Evolutionary conservation across 1,284 basidiomycete genomes (phyloP), one percentile per base, ranked within the genome.

Genomic region (Ganoderma resinaceum): DNA sequence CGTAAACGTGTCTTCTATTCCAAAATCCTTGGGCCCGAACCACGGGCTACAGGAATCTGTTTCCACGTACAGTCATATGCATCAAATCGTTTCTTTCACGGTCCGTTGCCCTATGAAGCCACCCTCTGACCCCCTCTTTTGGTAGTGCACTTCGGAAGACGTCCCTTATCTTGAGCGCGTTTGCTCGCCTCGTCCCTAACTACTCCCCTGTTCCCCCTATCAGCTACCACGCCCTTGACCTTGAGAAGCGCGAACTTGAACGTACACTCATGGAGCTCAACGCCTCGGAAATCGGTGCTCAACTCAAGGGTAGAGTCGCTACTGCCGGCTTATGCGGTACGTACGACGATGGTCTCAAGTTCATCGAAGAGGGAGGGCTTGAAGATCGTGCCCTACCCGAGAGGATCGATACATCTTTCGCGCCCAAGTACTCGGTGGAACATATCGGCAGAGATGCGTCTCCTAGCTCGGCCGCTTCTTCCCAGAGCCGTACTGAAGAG

Each of bases 171-270:
- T 85, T 99, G 38, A 85, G 84, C 23, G 93, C 94, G 1, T 85
- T 98, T 46, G 88, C 94, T 55, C 80, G 82, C 72, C 78, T 85
- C 20, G 84, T 87, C 9, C 77, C 82, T 26, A 74, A 77, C 20
- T 70, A 74, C 3, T 76, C 76, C 8, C 63, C 78, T 1, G 70
- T 79, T 20, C 82, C 89, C 0, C 87, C 89, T 12, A 89, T 94
- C 76, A 93, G 91, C 1, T 99, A 98, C 81, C 96, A 95, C 82
- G 96, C 97, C 16, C 91, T 99, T 64, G 97, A 99, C 77, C 90
- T 99, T 35, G 95, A 97, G 79, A 86, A 92, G 73, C 87, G 87
- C 64, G 96, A 98, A 78, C 89, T 99, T 40, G 87, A 92, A 71
- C 90, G 96, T 31, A 95, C 95, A 4, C 85, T 99, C 59, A 82